These are phyloP conservation scores for Fusarium marasasianum DNA, from an alignment of 2,329 filamentous ascomycete genomes.

Conservation along the genomic window DNA sequence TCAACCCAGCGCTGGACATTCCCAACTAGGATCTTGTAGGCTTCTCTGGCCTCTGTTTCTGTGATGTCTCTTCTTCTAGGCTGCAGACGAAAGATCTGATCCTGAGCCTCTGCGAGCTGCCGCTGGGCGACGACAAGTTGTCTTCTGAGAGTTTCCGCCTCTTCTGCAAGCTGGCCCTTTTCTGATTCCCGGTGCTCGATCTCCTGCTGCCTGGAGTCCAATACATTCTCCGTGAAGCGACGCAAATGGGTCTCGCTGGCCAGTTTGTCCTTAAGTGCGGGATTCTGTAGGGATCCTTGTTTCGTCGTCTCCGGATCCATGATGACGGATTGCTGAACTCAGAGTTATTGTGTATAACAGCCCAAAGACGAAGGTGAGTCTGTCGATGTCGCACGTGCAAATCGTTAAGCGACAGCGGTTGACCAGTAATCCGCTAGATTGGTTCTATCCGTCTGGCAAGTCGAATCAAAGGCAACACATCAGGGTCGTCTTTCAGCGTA, in stretches of 20 bases:
- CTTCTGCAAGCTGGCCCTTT: conserved; percentile 41
- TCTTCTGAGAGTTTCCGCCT: conserved; percentile 44
- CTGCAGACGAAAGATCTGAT: conserved; percentile 48
- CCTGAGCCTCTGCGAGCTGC: conserved; percentile 47
- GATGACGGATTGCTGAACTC: background rate
- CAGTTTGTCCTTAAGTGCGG: conserved; percentile 41
- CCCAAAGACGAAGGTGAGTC: conserved; percentile 2
- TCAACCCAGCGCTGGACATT: conserved; percentile 51
- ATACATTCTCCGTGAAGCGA: conserved; percentile 49
- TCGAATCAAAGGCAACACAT: conserved; percentile 23
- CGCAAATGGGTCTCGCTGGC: conserved; percentile 47
- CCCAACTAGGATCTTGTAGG: conserved; percentile 46
- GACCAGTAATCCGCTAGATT: conserved; percentile 11
- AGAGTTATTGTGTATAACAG: conserved; percentile 12
- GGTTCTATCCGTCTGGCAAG: background rate
- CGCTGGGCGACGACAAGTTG: conserved; percentile 44
- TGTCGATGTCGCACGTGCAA: conserved; percentile 10
- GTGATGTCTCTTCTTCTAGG: conserved; percentile 48
- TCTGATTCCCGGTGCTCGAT: conserved; percentile 46
- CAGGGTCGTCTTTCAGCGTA: conserved; percentile 9
- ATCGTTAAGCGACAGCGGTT: conserved; percentile 11
- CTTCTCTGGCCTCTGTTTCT: conserved; percentile 48
- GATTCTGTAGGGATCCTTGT: conserved; percentile 18
- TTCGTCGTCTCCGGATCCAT: conserved; percentile 34
- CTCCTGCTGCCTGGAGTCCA: conserved; percentile 50